Conservation (phyloP, 2,329 filamentous ascomycete genomes). For the Aspergillus tamarii region DNA sequence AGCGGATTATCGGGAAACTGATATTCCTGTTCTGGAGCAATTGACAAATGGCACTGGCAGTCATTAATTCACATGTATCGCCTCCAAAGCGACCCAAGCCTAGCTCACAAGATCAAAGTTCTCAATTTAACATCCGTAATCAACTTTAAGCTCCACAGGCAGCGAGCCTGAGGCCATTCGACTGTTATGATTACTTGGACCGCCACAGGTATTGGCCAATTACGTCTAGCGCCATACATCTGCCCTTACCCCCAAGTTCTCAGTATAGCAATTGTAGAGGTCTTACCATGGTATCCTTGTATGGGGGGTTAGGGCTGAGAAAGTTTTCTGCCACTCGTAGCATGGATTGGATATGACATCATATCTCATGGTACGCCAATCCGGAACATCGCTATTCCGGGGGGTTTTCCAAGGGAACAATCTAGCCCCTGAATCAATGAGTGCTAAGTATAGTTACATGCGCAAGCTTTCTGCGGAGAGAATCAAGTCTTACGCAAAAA, state of each 20-base stretch:
- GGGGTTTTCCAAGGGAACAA: background rate
- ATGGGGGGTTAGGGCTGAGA: background rate
- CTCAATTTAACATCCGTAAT: too few species aligned
- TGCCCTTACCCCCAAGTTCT: background rate
- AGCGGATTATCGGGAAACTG: too few species aligned
- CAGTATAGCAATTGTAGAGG: background rate
- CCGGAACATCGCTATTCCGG: background rate
- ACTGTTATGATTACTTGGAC: background rate
- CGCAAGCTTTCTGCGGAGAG: too few species aligned
- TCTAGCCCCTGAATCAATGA: background rate
- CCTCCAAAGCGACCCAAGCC: too few species aligned
- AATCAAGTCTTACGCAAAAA: background rate
- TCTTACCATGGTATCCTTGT: too few species aligned
- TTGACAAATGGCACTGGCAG: too few species aligned
- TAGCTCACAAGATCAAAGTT: too few species aligned
- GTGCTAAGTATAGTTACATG: background rate
- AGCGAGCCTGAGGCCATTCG: background rate
- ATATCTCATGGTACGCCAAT: background rate
- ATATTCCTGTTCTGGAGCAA: too few species aligned
- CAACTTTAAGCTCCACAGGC: too few species aligned
- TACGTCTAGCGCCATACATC: background rate
- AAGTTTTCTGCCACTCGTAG: background rate
- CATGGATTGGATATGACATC: background rate
- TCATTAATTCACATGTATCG: too few species aligned
- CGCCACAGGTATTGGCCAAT: background rate